These are phyloP conservation scores for Huiozyma naganishii DNA, from an alignment of 805 yeast genomes.

Conservation along the genomic window DNA sequence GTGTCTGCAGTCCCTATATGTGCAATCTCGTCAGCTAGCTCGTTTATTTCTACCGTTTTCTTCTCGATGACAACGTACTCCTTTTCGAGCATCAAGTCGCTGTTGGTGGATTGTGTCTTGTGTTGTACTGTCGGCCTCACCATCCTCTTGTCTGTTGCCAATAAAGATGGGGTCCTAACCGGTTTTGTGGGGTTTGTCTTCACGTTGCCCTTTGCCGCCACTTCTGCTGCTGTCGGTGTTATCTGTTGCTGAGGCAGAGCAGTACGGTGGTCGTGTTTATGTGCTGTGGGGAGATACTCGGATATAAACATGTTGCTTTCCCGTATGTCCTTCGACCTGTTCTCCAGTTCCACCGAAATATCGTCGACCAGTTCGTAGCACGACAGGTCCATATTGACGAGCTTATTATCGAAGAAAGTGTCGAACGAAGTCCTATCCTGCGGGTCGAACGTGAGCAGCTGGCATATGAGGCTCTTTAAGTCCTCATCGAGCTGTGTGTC, in stretches of 20 bases:
- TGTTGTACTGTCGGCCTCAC: background rate
- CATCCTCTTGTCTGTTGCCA: background rate
- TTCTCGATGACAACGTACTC: constrained; percentile 94
- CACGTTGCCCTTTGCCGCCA: too few species aligned
- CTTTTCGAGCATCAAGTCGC: constrained; percentile 50
- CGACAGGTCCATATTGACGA: constrained; percentile 45
- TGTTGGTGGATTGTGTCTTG: constrained; percentile 2
- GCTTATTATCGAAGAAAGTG: constrained; percentile 72
- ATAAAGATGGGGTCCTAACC: background rate
- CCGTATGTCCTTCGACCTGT: constrained; percentile 52
- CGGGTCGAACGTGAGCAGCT: constrained; percentile 73
- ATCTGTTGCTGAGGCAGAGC: background rate
- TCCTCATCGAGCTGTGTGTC: constrained; percentile 44
- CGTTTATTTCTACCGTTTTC: constrained; percentile 88
- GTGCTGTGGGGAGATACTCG: constrained; percentile 47
- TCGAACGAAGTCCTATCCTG: constrained; percentile 78
- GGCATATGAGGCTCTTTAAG: constrained; percentile 59
- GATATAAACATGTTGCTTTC: constrained; percentile 70
- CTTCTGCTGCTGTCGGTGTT: background rate
- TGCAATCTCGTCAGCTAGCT: constrained; percentile 86
- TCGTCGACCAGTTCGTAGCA: constrained; percentile 26
- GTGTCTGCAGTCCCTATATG: constrained; percentile 6
- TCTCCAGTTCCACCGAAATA: constrained; percentile 48
- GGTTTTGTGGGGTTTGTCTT: background rate
- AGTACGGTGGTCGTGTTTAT: background rate